These are phyloP conservation scores for Bombardia bombarda DNA, from an alignment of 495 filamentous ascomycete genomes.

Conservation along the genomic window DNA sequence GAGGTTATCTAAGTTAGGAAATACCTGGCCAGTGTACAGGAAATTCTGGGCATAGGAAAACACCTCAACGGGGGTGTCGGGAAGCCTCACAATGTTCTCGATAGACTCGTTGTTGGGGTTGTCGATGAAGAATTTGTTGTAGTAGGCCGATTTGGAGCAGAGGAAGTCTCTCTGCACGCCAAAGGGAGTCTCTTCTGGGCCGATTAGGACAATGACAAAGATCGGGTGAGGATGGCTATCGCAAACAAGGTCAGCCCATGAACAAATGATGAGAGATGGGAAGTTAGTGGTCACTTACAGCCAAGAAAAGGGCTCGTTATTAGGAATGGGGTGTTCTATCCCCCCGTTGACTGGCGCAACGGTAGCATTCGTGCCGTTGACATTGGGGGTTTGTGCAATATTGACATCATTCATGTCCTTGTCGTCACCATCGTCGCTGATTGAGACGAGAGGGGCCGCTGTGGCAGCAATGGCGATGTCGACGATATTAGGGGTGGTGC, in stretches of 20 bases:
- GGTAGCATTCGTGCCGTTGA: neutral
- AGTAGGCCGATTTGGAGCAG: conserved; percentile 40
- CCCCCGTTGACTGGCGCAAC: neutral
- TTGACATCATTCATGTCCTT: neutral
- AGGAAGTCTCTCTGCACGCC: conserved; percentile 50
- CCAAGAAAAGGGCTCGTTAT: conserved; percentile 22
- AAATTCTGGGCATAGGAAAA: conserved; percentile 46
- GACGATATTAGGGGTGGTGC: neutral
- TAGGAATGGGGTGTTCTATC: neutral
- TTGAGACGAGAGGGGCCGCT: neutral
- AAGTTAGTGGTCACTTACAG: conserved; percentile 17
- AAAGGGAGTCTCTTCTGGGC: conserved; percentile 40
- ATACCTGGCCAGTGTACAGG: conserved; percentile 41
- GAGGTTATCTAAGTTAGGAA: conserved; percentile 25
- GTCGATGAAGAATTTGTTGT: conserved; percentile 32
- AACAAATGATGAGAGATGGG: neutral
- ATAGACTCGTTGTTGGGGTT: conserved; percentile 21
- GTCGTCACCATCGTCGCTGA: neutral
- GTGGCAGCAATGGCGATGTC: neutral
- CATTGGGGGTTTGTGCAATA: neutral
- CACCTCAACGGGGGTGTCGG: conserved; percentile 33
- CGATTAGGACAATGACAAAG: conserved; percentile 44
- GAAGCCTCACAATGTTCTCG: conserved; percentile 40
- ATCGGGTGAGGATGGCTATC: conserved; percentile 42
- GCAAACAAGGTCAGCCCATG: neutral